Evolutionary conservation across 73 alveolate genomes (phyloP), one percentile per base, ranked within the genome.

Genomic region (Tetrahymena elliotti): DNA sequence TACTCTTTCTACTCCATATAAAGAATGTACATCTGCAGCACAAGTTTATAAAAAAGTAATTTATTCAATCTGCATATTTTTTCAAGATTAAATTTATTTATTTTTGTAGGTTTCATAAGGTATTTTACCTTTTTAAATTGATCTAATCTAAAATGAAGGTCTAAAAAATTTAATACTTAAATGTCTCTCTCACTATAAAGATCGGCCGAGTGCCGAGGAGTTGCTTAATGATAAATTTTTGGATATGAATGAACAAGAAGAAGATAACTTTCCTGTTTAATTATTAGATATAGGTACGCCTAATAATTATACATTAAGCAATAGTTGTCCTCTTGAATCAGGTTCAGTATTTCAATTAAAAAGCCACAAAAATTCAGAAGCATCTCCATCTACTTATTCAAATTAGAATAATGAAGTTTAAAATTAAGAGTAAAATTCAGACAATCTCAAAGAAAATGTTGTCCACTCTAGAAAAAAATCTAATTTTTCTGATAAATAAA

Each of bases 1-100:
- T 34, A 97, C 99, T 83, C 96, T 97, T 53, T 97, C 95, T 93
- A 97, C 94, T 35, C 99, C 99, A 34, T 98, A 97, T 95, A 96
- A 96, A 27, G 99, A 98, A 96, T 98, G 99, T 35, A 96, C 93
- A 11, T 83, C 96, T 68, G 97, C 96, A 83, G 97, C 95, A 35
- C 27, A 96, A 95, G 97, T 98, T 2, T 96, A 97, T 95, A 94
- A 96, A 41, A 54, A 96, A 68, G 96, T 84, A 0, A 95, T 92
- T 24, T 95, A 95, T 97, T 84, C 10, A 38, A 38, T 38, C 10
- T 38, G 10, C 5, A 7, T 38, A 7, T 93, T 95, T 93, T 83
- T 83, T 9, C 4, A 9, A 52, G 8, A 52, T 9, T 12, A 8
- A 18, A 22, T 52, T 52, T 12, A 4, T 52, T 52, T 7, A 52